Evolutionary conservation across 257 asterid genomes (phyloP), one percentile per base, ranked within the genome.

Genomic region (Nicotiana paniculata): DNA sequence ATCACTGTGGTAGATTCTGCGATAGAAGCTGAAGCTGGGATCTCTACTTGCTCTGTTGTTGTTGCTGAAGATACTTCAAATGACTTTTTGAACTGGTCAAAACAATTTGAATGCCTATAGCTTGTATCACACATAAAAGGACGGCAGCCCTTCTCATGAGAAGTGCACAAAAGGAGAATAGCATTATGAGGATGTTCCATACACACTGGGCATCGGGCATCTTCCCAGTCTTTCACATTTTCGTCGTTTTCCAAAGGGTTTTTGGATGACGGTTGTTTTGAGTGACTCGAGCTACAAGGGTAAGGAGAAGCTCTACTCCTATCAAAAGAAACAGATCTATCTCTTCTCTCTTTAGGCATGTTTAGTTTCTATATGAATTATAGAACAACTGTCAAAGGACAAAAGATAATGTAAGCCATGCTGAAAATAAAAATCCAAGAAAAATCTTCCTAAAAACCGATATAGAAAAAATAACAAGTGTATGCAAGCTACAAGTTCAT

Each of bases 91-190:
- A 93, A 95, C 86, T 92, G 97, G 85, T 93, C 98, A 78, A 93
- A 93, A 80, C 98, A 95, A 83, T 95, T 95, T 5, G 98, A 95
- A 83, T 95, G 98, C 61, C 98, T 92, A 79, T 93, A 91, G 85
- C 98, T 95, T n/a, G 98, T 95, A 89, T 95, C 98, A 81, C 98
- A 93, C 97, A 95, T 93, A 85, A 86, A 95, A 76, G 98, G 96
- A 28, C 93, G 97, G 76, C 98, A 92, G 8, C 97, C 98, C 74
- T 93, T 92, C 13, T 93, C 96, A 54, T 95, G 98, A 6, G 98
- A 92, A 17, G 97, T 82, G 81, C 98, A 95, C 70, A 92, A 7
- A n/a, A 95, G 98, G 81, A 95, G 90, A 77, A 95, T 77, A 17
- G 97, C 98, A 67, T 95, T 95, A 88, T 95, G 98, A 3, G 98